A percentile compares a stretch with the other conserved stretches of the same genome.
These are phyloP conservation scores for Diversispora epigaea DNA, from an alignment of 192 early-diverging fungal species.

Conservation along the genomic window DNA sequence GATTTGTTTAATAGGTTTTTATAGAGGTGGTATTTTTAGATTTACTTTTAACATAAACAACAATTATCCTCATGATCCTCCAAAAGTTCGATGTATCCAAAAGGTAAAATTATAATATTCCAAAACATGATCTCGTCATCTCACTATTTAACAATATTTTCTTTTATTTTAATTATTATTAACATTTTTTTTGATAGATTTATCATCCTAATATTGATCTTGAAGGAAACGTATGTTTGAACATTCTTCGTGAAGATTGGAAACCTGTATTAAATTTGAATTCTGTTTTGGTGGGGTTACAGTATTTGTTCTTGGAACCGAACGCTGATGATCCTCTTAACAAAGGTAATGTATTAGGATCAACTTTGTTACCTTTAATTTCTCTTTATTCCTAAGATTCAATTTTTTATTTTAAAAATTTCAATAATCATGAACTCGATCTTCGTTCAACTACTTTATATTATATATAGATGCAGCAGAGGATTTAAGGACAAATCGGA, in stretches of 20 bases:
- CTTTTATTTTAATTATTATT: not conserved
- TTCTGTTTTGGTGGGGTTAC: conserved; percentile 85
- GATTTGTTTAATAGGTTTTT: conserved; percentile 61
- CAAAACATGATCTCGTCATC: conserved; percentile 4
- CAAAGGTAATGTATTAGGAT: conserved; percentile 59
- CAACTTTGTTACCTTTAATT: not conserved
- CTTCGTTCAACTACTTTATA: not conserved
- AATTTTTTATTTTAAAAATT: not conserved
- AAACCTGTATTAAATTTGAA: conserved; percentile 96
- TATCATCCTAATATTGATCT: conserved; percentile 99
- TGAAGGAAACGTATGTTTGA: conserved; percentile 94
- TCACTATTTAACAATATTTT: not conserved
- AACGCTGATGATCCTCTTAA: conserved; percentile 98
- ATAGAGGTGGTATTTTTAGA: conserved; percentile 76
- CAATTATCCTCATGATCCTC: conserved; percentile 94
- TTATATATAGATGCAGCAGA: conserved; percentile 71
- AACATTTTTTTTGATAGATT: conserved; percentile 52
- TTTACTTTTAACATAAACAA: conserved; percentile 82
- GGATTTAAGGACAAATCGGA: conserved; percentile 68
- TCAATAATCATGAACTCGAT: not conserved
- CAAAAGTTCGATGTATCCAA: conserved; percentile 86
- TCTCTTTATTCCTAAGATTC: not conserved
- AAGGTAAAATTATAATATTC: conserved; percentile 54
- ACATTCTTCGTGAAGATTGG: conserved; percentile 98
- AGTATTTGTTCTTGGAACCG: conserved; percentile 90